These are phyloP conservation scores for Lentinula detonsa DNA, from an alignment of 768 basidiomycete genomes.

Conservation along the genomic window DNA sequence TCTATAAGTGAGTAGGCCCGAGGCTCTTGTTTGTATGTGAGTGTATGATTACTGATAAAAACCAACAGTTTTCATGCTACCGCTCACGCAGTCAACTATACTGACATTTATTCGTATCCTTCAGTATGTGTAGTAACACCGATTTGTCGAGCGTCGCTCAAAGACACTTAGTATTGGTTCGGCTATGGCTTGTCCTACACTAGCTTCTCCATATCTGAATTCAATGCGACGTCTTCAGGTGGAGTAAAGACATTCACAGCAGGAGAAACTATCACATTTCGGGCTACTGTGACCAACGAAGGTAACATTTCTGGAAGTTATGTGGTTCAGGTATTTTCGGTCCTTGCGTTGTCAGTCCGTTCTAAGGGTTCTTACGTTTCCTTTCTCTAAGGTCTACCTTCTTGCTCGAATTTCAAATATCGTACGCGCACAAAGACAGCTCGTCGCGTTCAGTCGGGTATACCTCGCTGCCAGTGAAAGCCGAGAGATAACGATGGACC, in stretches of 20 bases:
- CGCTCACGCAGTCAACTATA: constrained; percentile 16
- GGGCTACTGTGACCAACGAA: constrained; percentile 15
- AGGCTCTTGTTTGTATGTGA: background rate
- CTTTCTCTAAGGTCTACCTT: constrained; percentile 13
- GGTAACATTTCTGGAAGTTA: constrained; percentile 16
- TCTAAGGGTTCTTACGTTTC: background rate
- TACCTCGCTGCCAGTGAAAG: constrained; percentile 15
- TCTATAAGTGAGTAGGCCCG: constrained; percentile 15
- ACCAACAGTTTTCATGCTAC: constrained; percentile 14
- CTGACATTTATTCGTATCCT: constrained; percentile 16
- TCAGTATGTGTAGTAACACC: constrained; percentile 6
- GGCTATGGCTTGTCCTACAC: constrained; percentile 21
- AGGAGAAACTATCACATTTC: constrained; percentile 16
- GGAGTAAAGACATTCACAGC: constrained; percentile 12
- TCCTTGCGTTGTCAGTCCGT: background rate
- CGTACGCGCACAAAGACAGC: constrained; percentile 13
- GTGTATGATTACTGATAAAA: background rate
- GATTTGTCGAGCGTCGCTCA: background rate
- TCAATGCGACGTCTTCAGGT: constrained; percentile 13
- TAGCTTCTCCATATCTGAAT: constrained; percentile 11
- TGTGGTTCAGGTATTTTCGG: constrained; percentile 14
- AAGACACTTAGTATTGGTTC: constrained; percentile 14
- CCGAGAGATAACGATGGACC: constrained; percentile 10
- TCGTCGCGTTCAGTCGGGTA: constrained; percentile 16
- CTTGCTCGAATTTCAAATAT: constrained; percentile 16